Base-by-base conservation (phyloP, 148 eudicot genomes). In the Suaeda aralocaspica region DNA sequence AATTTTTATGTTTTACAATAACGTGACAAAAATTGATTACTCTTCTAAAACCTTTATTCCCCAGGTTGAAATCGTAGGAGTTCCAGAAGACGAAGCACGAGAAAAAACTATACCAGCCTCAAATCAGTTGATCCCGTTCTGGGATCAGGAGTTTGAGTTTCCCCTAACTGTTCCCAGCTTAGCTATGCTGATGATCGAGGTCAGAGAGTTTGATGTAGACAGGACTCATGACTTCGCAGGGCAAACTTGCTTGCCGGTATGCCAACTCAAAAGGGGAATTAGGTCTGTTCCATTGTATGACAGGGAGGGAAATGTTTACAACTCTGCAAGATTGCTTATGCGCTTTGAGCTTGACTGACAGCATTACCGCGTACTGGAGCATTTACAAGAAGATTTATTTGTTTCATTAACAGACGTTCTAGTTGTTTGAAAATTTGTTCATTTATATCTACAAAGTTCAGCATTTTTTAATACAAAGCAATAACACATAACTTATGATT, bases 81-180 rank as follows among this genome's bases (percentile, higher is more conserved):
- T 88, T 21, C 84, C 76, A 31, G 69, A 30, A 46, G 5, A 64
- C 19, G 64, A 83, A 67, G 77, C n/a, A n/a, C n/a, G n/a, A n/a
- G 74, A 1, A 22, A 75, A 30, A 31, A 86, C 96, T 16, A 29
- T 3, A 28, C 34, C 76, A 10, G 66, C 80, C 1, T 78, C 83
- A 57, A 85, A 90, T 66, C 70, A 84, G 29, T 90, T 92, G 96
- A 29, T 59, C 3, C 92, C 92, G 1, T 69, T 60, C 39, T 88
- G 92, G 92, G 77, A 88, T 34, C 21, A 79, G 59, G 86, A 80
- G 68, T 88, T 88, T n/a, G 84, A 74, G 59, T 88, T 88, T 68
- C 82, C 74, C 0, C 72, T 88, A 26, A 78, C 73, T 24, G 86
- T 73, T 69, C 89, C 89, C 25, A 88, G 86, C 21, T 71, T 88